Percentiles rank a stretch among this genome's conserved stretches.
Evolutionary conservation across 2,329 filamentous ascomycete genomes (phyloP).

Genomic region (Cryphonectria parasitica): DNA sequence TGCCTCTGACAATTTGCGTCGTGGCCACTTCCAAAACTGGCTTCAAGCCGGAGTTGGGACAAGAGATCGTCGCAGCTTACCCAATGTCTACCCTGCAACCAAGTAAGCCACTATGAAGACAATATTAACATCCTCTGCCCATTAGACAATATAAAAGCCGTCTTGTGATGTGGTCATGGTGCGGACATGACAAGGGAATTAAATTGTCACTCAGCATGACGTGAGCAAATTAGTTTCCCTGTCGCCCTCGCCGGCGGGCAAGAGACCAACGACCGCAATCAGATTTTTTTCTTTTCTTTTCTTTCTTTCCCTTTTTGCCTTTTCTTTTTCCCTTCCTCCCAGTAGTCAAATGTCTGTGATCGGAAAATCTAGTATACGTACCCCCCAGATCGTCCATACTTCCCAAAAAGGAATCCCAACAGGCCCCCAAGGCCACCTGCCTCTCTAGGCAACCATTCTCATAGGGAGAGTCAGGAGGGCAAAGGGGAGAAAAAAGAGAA

Average conservation of each 20-base stretch:
- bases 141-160: background rate
- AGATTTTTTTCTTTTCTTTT: background rate
- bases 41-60: background rate
- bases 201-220: conserved; percentile 5
- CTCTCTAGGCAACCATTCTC: conserved; percentile 4
- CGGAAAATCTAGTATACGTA: background rate
- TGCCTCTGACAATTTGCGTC: background rate
- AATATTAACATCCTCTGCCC: background rate
- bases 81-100: background rate
- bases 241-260: background rate
- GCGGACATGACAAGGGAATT: background rate
- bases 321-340: background rate
- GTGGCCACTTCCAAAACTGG: background rate
- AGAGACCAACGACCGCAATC: background rate
- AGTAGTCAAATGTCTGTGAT: background rate
- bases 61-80: background rate
- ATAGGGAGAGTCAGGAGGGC: background rate
- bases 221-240: background rate
- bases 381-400: background rate
- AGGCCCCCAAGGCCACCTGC: conserved; percentile 10
- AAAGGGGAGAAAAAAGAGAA: background rate
- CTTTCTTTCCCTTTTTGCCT: background rate
- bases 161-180: conserved; percentile 10
- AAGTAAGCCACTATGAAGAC: background rate
- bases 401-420: conserved; percentile 10